Base-by-base conservation (phyloP, 1,139 yeast species). In the Suzukiozyma palmioleophila region DNA sequence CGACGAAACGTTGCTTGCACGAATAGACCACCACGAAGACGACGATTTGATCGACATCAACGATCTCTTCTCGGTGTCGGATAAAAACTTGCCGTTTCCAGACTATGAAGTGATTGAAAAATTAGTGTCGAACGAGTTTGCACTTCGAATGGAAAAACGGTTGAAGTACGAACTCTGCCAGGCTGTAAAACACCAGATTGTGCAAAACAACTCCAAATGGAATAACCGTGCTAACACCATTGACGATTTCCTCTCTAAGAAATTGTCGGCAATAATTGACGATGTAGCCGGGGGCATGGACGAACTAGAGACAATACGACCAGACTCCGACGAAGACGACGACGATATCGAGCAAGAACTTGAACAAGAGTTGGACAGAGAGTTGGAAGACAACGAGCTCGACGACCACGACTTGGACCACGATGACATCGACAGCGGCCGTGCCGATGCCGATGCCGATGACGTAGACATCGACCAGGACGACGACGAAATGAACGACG, bases 161-260 rank as follows among this genome's bases (percentile, higher is more conserved):
- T 51, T 69, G 32, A 62, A 64, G 40, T 60, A 64, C 46, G 75
- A 69, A 40, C 52, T 69, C 2, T 54, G 70, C 40, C 49, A 53
- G 9, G 54, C 56, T 34, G 56, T 66, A 15, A 66, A 64, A 42
- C 54, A 57, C 38, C 69, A 64, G 35, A 50, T 68, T 22, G 48
- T 51, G 3, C 52, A 56, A 8, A 56, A 61, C 28, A 71, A 66
- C 43, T 59, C 55, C 38, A 63, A 64, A 43, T 73, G 80, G 79
- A 60, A 58, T 7, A 44, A 55, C 2, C 54, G 75, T 39, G 75
- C 72, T 44, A 54, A 56, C 15, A 58, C 59, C 11, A 58, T 75
- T 48, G 59, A 62, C 25, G 62, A 58, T 32, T 75, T 74, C 45
- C 44, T 75, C 32, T 53, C 54, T 5, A 56, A 53, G 10, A 62